Evolutionary conservation across 371 early-diverging fungal genomes (phyloP), one percentile per base, ranked within the genome.

Genomic region (Mortierella sp.): DNA sequence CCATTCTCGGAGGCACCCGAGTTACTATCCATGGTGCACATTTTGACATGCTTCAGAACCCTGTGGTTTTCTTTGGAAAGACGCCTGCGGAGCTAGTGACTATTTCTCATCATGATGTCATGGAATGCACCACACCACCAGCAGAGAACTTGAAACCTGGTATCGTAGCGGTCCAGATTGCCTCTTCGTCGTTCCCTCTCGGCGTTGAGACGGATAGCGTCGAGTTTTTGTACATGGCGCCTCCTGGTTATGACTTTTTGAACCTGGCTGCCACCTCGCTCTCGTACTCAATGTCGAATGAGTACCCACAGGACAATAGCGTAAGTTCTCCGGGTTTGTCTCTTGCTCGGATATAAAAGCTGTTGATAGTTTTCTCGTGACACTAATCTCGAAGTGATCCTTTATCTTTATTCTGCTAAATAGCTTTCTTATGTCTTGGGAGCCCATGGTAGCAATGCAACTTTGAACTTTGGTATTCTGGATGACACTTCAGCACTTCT

Each of bases 41-140:
- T 46, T 79, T 79, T 64, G 70, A 72, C 43, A 19, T 60, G 7
- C 60, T 79, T 45, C 69, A 73, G 59, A 72, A 69, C 46, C 79
- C 79, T 6, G 70, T 70, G 4, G 79, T 79, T 12, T 79, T 52
- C 56, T 79, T 79, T 60, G 79, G 79, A 11, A 70, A 79, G 57
- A 56, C 57, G 12, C 73, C 64, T 6, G 79, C 79, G 9, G 79
- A 79, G 45, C 37, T 79, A 5, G 79, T 79, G 47, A 72, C 67
- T 12, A 70, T 79, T 1, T 79, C 79, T 0, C 79, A 79, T 19
- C 73, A 79, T 56, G 79, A 79, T 56, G 79, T 79, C 43, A 79
- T 79, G 79, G 79, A 79, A 37, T 79, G 79, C 50, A 79, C 79
- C 7, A 79, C 79, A 15, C 79, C 79, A 0, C 73, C 79, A 0